phyloP scores from a whole-genome alignment of 2,329 filamentous ascomycete genomes.

The Aspergillus awamori region DNA sequence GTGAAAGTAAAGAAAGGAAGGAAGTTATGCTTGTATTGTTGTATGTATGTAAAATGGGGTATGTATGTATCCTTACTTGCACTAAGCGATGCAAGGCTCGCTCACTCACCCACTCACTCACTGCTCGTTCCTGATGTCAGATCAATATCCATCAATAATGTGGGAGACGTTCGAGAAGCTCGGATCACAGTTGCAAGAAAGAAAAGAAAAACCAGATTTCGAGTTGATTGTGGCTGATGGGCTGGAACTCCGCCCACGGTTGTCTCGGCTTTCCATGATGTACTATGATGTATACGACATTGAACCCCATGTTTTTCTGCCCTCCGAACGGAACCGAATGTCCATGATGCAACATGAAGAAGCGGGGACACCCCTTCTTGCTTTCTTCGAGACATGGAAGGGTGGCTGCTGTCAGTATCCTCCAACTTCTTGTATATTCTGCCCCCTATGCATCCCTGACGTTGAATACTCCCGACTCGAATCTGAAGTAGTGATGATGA shows the following conservation, averaged over 20 bases:
- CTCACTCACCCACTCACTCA: too few species aligned
- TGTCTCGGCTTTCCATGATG: conserved; percentile 3
- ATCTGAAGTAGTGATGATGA: background rate
- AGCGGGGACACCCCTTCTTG: background rate
- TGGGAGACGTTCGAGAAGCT: too few species aligned
- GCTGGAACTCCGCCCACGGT: conserved; percentile 4
- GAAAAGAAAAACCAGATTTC: background rate
- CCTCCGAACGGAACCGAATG: background rate
- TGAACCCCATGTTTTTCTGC: conserved; percentile 1
- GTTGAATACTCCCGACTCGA: background rate
- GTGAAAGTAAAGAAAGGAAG: too few species aligned
- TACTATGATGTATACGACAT: conserved; percentile 9
- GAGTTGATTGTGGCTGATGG: background rate
- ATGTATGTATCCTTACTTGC: background rate
- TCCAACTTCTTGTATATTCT: too few species aligned
- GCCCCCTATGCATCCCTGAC: background rate
- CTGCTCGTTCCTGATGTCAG: too few species aligned
- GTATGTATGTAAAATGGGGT: background rate
- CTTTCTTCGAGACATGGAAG: background rate
- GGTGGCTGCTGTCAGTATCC: background rate
- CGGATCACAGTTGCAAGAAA: background rate
- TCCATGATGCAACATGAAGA: conserved; percentile 5
- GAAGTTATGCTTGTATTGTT: background rate
- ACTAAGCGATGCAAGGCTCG: too few species aligned
- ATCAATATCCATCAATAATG: too few species aligned